Percentiles rank a stretch among this genome's conserved stretches.
These are phyloP conservation scores for Begonia fuchsioides DNA, from an alignment of 306 rosid species.

Conservation along the genomic window DNA sequence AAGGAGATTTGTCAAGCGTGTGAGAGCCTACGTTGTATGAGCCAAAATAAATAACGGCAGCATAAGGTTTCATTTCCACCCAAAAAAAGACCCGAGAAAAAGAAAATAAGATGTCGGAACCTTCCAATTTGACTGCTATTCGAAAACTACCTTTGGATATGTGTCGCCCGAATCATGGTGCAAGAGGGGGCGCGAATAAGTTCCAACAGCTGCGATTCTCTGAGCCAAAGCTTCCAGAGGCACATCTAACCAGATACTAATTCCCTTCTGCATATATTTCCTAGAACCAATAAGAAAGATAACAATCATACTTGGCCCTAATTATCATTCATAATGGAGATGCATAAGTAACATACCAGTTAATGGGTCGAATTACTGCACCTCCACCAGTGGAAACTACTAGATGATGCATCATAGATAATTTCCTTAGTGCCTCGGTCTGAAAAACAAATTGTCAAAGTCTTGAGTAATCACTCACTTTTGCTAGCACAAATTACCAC, in stretches of 20 bases:
- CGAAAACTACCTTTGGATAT: slow-evolving; percentile 41
- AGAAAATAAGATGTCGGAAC: background rate
- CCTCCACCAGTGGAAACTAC: slow-evolving; percentile 98
- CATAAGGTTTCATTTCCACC: too few relatives aligned
- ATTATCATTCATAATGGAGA: background rate
- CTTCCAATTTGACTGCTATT: background rate
- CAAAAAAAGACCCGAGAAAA: too few relatives aligned
- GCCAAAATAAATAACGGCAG: slow-evolving; percentile 1
- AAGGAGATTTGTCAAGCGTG: slow-evolving; percentile 52
- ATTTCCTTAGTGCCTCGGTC: slow-evolving; percentile 60
- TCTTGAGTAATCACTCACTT: background rate
- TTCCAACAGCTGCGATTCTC: slow-evolving; percentile 83
- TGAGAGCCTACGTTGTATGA: slow-evolving; percentile 44
- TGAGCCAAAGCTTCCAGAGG: slow-evolving; percentile 84
- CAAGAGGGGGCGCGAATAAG: slow-evolving; percentile 85
- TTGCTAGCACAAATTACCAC: background rate
- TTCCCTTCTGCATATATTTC: slow-evolving; percentile 79
- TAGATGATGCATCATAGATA: slow-evolving; percentile 42
- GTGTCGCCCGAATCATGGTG: slow-evolving; percentile 63
- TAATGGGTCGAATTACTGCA: slow-evolving; percentile 66
- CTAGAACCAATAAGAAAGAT: slow-evolving; percentile 24
- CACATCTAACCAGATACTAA: slow-evolving; percentile 89
- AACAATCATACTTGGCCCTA: background rate
- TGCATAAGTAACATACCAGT: slow-evolving; percentile 47
- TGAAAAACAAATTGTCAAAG: slow-evolving; percentile 20